A percentile compares a stretch with the other conserved stretches of the same genome.
Conservation (phyloP, 345 rosid species). For the Linum usitatissimum region DNA sequence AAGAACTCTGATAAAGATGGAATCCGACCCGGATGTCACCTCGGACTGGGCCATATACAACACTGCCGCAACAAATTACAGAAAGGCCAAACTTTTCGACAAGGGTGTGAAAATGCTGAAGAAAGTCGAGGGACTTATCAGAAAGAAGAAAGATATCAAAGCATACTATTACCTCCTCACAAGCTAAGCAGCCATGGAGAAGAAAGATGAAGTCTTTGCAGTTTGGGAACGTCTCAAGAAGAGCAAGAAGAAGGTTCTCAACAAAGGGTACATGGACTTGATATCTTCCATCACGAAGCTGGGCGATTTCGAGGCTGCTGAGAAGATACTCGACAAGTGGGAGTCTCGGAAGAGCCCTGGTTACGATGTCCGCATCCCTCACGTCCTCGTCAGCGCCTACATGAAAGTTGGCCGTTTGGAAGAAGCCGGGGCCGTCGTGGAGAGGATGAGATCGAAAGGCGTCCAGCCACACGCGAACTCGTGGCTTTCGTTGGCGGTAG, state of each 20-base stretch:
- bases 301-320: slow-evolving; percentile 34
- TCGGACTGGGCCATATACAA: slow-evolving; percentile 15
- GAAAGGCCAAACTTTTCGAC: slow-evolving; percentile 17
- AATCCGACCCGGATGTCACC: slow-evolving; percentile 18
- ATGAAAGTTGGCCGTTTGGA: slow-evolving; percentile 21
- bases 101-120: slow-evolving; percentile 24
- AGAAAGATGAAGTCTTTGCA: slow-evolving; percentile 33
- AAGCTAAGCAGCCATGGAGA: slow-evolving; percentile 24
- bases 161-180: slow-evolving; percentile 21
- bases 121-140: slow-evolving; percentile 23
- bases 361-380: slow-evolving; percentile 20
- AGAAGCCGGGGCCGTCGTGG: slow-evolving; percentile 22
- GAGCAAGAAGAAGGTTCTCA: slow-evolving; percentile 1
- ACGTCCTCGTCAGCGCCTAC: slow-evolving; percentile 23
- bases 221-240: slow-evolving; percentile 30
- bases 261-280: slow-evolving; percentile 15
- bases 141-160: not conserved
- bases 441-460: slow-evolving; percentile 15
- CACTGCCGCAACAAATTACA: slow-evolving; percentile 17
- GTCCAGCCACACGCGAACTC: slow-evolving; percentile 12
- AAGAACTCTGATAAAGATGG: slow-evolving; percentile 12
- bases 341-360: slow-evolving; percentile 17
- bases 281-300: slow-evolving; percentile 24
- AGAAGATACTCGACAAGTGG: slow-evolving; percentile 34
- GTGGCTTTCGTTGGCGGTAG: slow-evolving; percentile 23